Percentiles rank a stretch among this genome's conserved stretches.
Evolutionary conservation across 768 basidiomycete genomes (phyloP).

Genomic region (Amanita pallidorosea): DNA sequence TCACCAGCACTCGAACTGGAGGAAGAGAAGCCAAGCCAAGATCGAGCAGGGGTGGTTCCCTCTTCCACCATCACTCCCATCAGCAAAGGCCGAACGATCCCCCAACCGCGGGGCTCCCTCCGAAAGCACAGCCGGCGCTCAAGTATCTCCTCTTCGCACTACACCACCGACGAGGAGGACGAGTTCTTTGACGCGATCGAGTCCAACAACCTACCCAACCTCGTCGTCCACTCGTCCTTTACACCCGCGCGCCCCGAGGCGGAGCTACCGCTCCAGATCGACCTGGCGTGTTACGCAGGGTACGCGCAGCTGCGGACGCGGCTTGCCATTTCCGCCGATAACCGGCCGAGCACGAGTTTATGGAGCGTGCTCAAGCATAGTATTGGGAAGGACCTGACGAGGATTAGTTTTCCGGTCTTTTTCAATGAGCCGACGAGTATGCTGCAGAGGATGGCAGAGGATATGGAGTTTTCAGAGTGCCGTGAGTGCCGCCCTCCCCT

Average conservation of each 20-base stretch:
- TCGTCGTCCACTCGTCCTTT: constrained; percentile 60
- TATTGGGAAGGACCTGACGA: constrained; percentile 95
- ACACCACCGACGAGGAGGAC: constrained; percentile 79
- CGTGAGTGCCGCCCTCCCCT: constrained; percentile 33
- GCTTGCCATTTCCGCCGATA: constrained; percentile 55
- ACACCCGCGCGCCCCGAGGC: constrained; percentile 25
- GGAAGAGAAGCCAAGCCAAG: not conserved
- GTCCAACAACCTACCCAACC: constrained; percentile 62
- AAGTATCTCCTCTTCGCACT: not conserved
- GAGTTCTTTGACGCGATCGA: constrained; percentile 99
- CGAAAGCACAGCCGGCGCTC: not conserved
- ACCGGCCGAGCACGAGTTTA: constrained; percentile 80
- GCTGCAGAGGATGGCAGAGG: constrained; percentile 96
- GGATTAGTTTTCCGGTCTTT: constrained; percentile 89
- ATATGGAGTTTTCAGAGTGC: constrained; percentile 96
- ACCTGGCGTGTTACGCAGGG: constrained; percentile 43
- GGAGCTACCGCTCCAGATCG: constrained; percentile 6
- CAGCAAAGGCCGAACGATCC: not conserved
- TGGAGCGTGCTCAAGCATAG: constrained; percentile 94
- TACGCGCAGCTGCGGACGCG: constrained; percentile 53
- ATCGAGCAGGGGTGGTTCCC: too few species aligned
- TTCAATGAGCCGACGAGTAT: constrained; percentile 95
- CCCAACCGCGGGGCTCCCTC: not conserved
- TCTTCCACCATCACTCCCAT: not conserved
- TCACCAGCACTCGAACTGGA: not conserved